Evolutionary conservation across 257 asterid genomes (phyloP), one percentile per base, ranked within the genome.

Genomic region (Prunella vulgaris): DNA sequence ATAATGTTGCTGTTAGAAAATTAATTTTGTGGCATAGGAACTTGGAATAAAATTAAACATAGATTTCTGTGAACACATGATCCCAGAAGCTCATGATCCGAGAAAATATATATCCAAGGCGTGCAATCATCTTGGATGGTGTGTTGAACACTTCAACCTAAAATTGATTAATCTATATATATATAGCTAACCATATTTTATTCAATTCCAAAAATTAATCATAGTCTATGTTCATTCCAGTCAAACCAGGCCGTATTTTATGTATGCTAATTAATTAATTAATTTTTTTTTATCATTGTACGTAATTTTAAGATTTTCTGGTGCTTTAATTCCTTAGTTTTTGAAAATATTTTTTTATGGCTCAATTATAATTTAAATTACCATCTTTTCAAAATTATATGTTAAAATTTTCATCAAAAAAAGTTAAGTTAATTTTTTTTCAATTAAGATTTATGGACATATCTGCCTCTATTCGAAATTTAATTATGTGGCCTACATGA

Each of bases 31-130:
- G 54, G 54, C 53, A 64, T 70, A 37, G 66, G 61, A 46, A 71
- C 21, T 57, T 46, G 70, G 32, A 54, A 56, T 14, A 61, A 7
- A 24, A 27, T 1, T 1, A 61, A 68, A 76, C 78, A 77, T 77
- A 27, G 52, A 77, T 51, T 68, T 56, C 25, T 35, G 80, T 70
- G 80, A 20, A 25, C 78, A 37, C 80, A 79, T 71, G 81, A 79
- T 79, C 80, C 84, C 76, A 79, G 73, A 63, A 52, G 77, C 80
- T 64, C 82, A 74, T 67, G 77, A 77, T 83, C 79, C 83, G 38
- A 79, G 75, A 74, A 74, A 77, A 68, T 20, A 60, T 64, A 68
- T 20, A 60, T 64, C 68, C 62, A 46, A 24, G 64, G 57, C n/a
- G n/a, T n/a, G n/a, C 49, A 74, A 74, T 74, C 58, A 70, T 63